phyloP scores from a whole-genome alignment of 1,284 basidiomycete genomes.

The Megacollybia platyphylla region DNA sequence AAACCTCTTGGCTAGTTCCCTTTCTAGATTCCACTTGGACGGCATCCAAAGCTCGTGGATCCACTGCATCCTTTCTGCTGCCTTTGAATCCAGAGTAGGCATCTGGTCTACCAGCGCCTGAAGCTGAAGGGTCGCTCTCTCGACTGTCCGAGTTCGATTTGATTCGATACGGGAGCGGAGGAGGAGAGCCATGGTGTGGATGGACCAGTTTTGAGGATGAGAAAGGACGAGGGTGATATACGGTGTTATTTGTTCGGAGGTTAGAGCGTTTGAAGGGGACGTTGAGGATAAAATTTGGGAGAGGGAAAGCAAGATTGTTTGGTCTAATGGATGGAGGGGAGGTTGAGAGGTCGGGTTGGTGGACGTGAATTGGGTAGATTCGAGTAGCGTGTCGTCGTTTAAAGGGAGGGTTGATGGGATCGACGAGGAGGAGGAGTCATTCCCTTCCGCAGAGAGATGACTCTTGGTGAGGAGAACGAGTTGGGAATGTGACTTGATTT shows the following conservation, averaged over 20 bases:
- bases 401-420: neutral
- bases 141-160: slow-evolving; percentile 78
- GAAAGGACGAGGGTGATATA: slow-evolving; percentile 80
- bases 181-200: slow-evolving; percentile 89
- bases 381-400: slow-evolving; percentile 95
- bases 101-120: slow-evolving; percentile 93
- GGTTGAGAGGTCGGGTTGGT: slow-evolving; percentile 75
- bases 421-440: neutral
- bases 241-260: slow-evolving; percentile 80
- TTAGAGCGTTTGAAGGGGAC: slow-evolving; percentile 78
- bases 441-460: slow-evolving; percentile 30
- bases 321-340: slow-evolving; percentile 80
- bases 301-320: slow-evolving; percentile 79
- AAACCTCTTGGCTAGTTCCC: slow-evolving; percentile 76
- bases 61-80: slow-evolving; percentile 65
- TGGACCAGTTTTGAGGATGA: slow-evolving; percentile 85
- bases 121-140: slow-evolving; percentile 80
- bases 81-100: slow-evolving; percentile 68
- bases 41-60: slow-evolving; percentile 74
- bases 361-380: slow-evolving; percentile 85
- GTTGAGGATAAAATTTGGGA: slow-evolving; percentile 86
- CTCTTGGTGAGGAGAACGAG: slow-evolving; percentile 92
- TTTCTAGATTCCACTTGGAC: slow-evolving; percentile 84
- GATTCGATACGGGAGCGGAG: slow-evolving; percentile 84
- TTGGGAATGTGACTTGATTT: slow-evolving; percentile 77